Base-by-base conservation (phyloP, 2,329 filamentous ascomycete genomes). In the Juglanconis oblonga region DNA sequence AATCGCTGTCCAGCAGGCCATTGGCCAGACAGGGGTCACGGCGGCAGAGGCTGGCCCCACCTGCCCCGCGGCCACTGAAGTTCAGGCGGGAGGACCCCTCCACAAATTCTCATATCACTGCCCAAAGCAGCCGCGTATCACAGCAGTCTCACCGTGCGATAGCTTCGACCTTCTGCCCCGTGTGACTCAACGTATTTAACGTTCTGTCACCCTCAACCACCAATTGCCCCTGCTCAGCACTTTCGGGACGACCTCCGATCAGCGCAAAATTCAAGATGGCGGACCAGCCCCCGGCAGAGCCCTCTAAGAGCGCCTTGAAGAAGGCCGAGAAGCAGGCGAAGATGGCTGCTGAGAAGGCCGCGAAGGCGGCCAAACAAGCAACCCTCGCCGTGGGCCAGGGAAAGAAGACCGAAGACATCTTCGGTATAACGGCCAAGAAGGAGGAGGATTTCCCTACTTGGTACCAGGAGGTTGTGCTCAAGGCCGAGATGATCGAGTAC, bases 391-490 rank as follows among this genome's bases (percentile, higher is more conserved):
- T 86, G 31, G 81, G 82, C 38, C 77, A 82, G 57, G 81, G 81
- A 68, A 86, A 86, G 77, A 86, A 86, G 76, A 68, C 76, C 9
- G 83, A 86, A 71, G 84, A 87, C 65, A 85, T 96, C 66, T 96
- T 95, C 69, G 93, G 93, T 65, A 97, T 97, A 70, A 95, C 93
- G 64, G 87, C 90, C 62, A 83, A 84, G 65, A 98, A 97, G 77
- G 81, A 88, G 52, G 88, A 90, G 52, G 92, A 98, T 77, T 95
- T 99, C 73, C 50, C 55, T 8, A 35, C 52, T 1, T 99, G 95
- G 95, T 99, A 99, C 77, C 92, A 97, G 78, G 94, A 99, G 78
- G 91, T 98, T 63, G 89, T 99, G 59, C 87, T 93, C 71, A 99
- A 99, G 84, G 91, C 92, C 68, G 92, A 97, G 74, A 91, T 99